Base-by-base conservation (phyloP, 441 rosid species). In the Omphalea diandra region DNA sequence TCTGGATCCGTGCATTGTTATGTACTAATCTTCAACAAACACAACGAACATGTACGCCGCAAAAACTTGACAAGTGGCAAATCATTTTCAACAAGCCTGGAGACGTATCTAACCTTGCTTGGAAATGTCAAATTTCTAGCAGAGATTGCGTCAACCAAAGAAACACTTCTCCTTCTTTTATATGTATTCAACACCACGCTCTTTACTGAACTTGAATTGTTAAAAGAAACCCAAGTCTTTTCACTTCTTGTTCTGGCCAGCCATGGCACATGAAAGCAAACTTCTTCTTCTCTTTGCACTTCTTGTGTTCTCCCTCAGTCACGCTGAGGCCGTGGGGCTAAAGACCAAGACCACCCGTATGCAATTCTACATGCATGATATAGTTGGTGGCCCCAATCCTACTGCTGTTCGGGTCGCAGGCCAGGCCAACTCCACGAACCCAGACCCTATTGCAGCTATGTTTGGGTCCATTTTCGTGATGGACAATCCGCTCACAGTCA, bases 361-460 rank as follows among this genome's bases (percentile, higher is more conserved):
- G 76, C 83, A 87, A 53, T 83, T 88, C 80, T 88, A 88, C 86
- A 81, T 87, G 85, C 96, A 86, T 9, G 90, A 90, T 65, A 71
- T 78, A 44, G 49, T 83, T 0, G 50, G 80, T 27, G 83, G 87
- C 14, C 74, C 83, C 0, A 63, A 80, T 17, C 82, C 84, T 0
- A 86, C 89, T 0, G 81, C 89, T 2, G 66, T 82, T 35, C 73
- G 35, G 29, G 87, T 90, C 0, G 83, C 85, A 3, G 57, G 68
- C 31, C 61, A 73, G 8, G 59, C 78, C 5, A 73, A 47, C 58
- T 71, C 71, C 73, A 83, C 88, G 26, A 56, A 80, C 61, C 40
- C 75, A 0, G 72, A 80, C 24, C 76, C 76, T 7, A 61, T 80
- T 2, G 65, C 44, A 7, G 22, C 69, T 22, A 5, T 0, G 59